Evolutionary conservation across 2,329 filamentous ascomycete genomes (phyloP), one percentile per base, ranked within the genome.

Genomic region (Fonsecaea monophora): DNA sequence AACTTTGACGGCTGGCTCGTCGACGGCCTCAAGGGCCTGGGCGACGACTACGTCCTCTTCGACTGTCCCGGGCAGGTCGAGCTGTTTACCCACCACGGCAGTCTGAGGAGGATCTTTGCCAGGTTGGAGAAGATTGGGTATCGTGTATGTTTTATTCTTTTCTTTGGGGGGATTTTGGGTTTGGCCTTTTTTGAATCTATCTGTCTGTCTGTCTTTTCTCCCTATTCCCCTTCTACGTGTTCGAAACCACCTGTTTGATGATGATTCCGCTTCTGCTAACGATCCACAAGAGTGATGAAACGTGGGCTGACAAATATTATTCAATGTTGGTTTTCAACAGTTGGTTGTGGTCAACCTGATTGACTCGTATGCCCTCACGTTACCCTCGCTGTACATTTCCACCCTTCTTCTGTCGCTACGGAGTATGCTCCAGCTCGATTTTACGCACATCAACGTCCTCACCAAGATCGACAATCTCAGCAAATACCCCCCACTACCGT

Each of bases 31-130:
- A 91, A 90, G 72, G 86, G 90, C 74, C 83, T 97, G 48, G 90
- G 86, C 76, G 92, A 97, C 71, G 94, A 98, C 73, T 99, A 98
- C 75, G 82, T 99, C 64, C 80, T 99, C 10, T 97, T 99, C 71
- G 95, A 99, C 81, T 98, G 95, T 72, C 95, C 95, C 0, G 95
- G 95, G 0, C 95, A 99, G 78, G 94, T 98, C 57, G 95, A 99
- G 80, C 86, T 99, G 5, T 98, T 97, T 76, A 98, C 94, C 54
- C 95, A 98, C 77, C 95, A 99, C 80, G 89, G 89, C 64, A 96
- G 93, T 13, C 82, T 99, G 72, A 88, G 95, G 65, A 96, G 96
- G 75, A 94, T 99, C 70, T 94, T 99, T 79, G 91, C 93, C 76
- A 89, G 87, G 77, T 85, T 99, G 66, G 91, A 97, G 80, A 97